Base-by-base conservation (phyloP, 2,329 filamentous ascomycete genomes). In the Paecilomyces niveus region DNA sequence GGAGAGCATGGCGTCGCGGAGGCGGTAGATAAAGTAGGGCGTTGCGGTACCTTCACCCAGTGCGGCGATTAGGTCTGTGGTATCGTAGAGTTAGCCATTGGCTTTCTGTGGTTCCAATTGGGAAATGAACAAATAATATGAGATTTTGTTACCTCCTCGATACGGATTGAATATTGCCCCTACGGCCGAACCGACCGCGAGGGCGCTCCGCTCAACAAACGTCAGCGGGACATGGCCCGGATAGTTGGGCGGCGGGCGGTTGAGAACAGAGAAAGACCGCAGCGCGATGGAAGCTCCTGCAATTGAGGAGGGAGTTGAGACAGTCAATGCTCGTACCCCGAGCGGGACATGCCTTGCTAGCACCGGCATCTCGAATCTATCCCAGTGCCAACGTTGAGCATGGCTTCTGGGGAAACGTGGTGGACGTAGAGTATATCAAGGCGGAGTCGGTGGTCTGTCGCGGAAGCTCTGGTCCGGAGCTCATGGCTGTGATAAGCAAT, bases 21-120 rank as follows among this genome's bases (percentile, higher is more conserved):
- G 89, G 58, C 90, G 89, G 76, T 90, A 85, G 75, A 97, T 92
- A 79, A 97, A 97, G 82, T 92, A 96, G 11, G 94, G 94, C 9
- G 92, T 91, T 22, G 92, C 91, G 2, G 94, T 97, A 29, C 92
- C 87, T 80, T 99, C 94, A 70, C 92, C 93, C n/a, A 96, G 85
- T 33, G 91, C 85, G 33, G 94, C 94, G 67, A 99, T 95, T 65
- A 99, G 86, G 78, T 99, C 94, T 90, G 68, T 13, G 51, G 22
- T 57, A 50, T 58, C 51, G 62, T 57, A 21, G 31, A 39, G 52
- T 55, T 22, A 26, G 56, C 53, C 18, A 57, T 35, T 57, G 33
- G 59, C 31, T 3, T 53, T 49, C 18, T 10, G 2, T 35, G 13
- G 39, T n/a, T 15, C n/a, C 22, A 29, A 29, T 39, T 22, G 21